Evolutionary conservation across 257 asterid genomes (phyloP).

Genomic region (Thymus mandschuricus): DNA sequence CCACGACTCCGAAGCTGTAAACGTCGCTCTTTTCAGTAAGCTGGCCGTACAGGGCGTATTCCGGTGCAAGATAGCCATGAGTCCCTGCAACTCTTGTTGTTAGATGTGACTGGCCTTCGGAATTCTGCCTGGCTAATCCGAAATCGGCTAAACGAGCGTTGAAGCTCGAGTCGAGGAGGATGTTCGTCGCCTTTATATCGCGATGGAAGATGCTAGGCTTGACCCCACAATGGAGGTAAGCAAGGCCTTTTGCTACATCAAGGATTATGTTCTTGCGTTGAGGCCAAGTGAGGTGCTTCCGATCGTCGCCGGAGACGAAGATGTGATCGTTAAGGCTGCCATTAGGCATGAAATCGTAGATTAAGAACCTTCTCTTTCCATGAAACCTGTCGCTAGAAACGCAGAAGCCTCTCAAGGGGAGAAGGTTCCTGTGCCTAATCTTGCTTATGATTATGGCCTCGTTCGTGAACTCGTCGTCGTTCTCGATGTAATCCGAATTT

Average conservation of each 20-base stretch:
- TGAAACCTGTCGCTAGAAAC: conserved; percentile 46
- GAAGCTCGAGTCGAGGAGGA: conserved; percentile 59
- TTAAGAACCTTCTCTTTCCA: conserved; percentile 54
- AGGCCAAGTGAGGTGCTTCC: conserved; percentile 50
- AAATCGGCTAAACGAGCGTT: conserved; percentile 62
- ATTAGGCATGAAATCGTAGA: conserved; percentile 59
- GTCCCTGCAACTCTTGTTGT: conserved; percentile 74
- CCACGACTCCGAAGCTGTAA: conserved; percentile 57
- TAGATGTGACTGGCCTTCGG: conserved; percentile 60
- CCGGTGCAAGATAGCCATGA: conserved; percentile 64
- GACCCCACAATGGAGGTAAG: conserved; percentile 62
- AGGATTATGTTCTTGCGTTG: conserved; percentile 61
- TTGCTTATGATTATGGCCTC: conserved; percentile 66
- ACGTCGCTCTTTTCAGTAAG: conserved; percentile 63
- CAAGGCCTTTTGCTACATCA: conserved; percentile 65
- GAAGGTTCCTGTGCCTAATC: conserved; percentile 65
- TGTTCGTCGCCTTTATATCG: conserved; percentile 61
- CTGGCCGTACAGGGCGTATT: conserved; percentile 64
- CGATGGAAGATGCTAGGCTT: conserved; percentile 62
- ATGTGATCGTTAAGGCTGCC: conserved; percentile 58
- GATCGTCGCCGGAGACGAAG: conserved; percentile 23
- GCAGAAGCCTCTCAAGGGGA: conserved; percentile 55
- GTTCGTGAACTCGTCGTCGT: conserved; percentile 58
- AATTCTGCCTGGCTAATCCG: conserved; percentile 61
- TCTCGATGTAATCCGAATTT: conserved; percentile 48